Evolutionary conservation across 2,329 filamentous ascomycete genomes (phyloP).

Genomic region (Colletotrichum musicola): DNA sequence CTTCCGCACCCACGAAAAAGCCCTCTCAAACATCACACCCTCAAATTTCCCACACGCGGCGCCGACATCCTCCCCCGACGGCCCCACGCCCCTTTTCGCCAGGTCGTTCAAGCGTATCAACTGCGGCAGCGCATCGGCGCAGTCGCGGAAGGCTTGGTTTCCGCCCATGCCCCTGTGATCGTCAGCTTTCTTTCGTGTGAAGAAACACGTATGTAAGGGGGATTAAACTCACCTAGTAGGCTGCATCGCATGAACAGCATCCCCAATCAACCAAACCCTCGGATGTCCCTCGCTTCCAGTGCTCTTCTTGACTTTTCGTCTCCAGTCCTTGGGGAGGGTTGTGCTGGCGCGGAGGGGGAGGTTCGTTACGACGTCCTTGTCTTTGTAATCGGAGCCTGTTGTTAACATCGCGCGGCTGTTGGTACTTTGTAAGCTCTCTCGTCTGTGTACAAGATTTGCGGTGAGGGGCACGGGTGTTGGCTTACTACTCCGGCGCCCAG

Average conservation of each 20-base stretch:
- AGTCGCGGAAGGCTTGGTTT: conserved; percentile 18
- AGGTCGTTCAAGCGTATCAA: not conserved
- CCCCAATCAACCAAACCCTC: conserved; percentile 17
- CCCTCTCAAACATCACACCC: conserved; percentile 7
- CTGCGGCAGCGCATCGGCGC: conserved; percentile 10
- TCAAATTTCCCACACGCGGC: not conserved
- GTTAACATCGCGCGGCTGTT: not conserved
- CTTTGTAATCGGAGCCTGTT: conserved; percentile 4
- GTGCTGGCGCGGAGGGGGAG: conserved; percentile 12
- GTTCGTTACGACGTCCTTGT: not conserved
- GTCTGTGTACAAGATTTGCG: too few relatives aligned
- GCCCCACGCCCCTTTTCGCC: not conserved
- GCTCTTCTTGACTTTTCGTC: not conserved
- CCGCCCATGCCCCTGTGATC: conserved; percentile 21
- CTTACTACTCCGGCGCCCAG: conserved; percentile 23
- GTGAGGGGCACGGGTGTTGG: too few relatives aligned
- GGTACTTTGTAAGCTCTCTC: too few relatives aligned
- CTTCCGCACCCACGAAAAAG: conserved; percentile 19
- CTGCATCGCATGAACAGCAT: conserved; percentile 27
- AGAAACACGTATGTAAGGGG: not conserved
- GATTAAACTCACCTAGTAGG: conserved; percentile 10
- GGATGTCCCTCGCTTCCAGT: conserved; percentile 11
- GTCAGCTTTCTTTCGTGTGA: not conserved
- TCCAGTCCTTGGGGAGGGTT: not conserved
- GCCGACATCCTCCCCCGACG: conserved; percentile 3